These are phyloP conservation scores for Blastobotrys buckinghamii DNA, from an alignment of 1,139 yeast genomes.

Conservation along the genomic window DNA sequence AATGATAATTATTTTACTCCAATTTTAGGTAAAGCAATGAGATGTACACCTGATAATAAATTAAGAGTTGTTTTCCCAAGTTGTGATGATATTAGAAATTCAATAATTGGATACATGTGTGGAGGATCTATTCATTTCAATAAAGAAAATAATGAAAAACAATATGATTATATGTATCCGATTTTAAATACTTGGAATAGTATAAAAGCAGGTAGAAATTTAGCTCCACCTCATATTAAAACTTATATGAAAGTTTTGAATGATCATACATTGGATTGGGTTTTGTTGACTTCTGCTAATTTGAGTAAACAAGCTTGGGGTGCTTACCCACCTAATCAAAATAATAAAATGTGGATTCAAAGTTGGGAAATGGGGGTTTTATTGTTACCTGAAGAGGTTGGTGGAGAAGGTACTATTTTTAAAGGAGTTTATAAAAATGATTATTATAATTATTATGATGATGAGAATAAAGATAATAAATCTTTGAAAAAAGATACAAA, in stretches of 20 bases:
- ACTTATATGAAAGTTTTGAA: conserved; percentile 26
- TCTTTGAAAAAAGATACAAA: too few relatives aligned
- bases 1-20: conserved; percentile 22
- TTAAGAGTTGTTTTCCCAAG: conserved; percentile 28
- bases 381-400: conserved; percentile 18
- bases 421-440: conserved; percentile 21
- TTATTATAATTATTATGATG: neutral
- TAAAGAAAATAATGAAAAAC: conserved; percentile 20
- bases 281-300: conserved; percentile 33
- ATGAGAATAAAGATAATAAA: neutral
- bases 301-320: conserved; percentile 37
- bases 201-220: conserved; percentile 25
- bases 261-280: conserved; percentile 25
- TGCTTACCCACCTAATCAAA: conserved; percentile 16
- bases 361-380: conserved; percentile 34
- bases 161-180: conserved; percentile 24
- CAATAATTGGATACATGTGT: conserved; percentile 30
- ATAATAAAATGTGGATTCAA: conserved; percentile 24
- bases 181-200: conserved; percentile 28
- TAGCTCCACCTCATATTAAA: conserved; percentile 35
- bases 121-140: conserved; percentile 30
- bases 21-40: conserved; percentile 18
- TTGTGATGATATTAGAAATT: conserved; percentile 25
- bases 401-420: neutral
- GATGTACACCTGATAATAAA: neutral